These are phyloP conservation scores for rapeseed (Brassica napus) DNA, from an alignment of 345 rosid species.

Conservation along the genomic window Da-Ae NC_063443.1:15764001-15764500, in stretches of 20 bases:
- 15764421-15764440: not conserved
- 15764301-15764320: constrained; percentile 74
- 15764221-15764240: constrained; percentile 80
- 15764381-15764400: constrained; percentile 5
- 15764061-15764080: constrained; percentile 49
- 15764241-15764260: constrained; percentile 66
- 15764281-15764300: constrained; percentile 59
- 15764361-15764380: constrained; percentile 35
- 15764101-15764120: constrained; percentile 73
- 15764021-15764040: constrained; percentile 76
- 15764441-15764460: constrained; percentile 12
- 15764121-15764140: not conserved
- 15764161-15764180: not conserved
- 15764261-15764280: constrained; percentile 55
- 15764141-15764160: not conserved
- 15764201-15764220: constrained; percentile 64
- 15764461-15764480: constrained; percentile 22
- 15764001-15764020: constrained; percentile 77
- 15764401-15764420: constrained; percentile 17
- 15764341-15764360: constrained; percentile 69
- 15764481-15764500: constrained; percentile 26
- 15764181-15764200: not conserved
- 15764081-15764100: constrained; percentile 87
- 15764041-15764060: constrained; percentile 21
- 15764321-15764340: constrained; percentile 55